phyloP scores from a whole-genome alignment of 2,329 filamentous ascomycete species.

The Saccharata proteae region DNA sequence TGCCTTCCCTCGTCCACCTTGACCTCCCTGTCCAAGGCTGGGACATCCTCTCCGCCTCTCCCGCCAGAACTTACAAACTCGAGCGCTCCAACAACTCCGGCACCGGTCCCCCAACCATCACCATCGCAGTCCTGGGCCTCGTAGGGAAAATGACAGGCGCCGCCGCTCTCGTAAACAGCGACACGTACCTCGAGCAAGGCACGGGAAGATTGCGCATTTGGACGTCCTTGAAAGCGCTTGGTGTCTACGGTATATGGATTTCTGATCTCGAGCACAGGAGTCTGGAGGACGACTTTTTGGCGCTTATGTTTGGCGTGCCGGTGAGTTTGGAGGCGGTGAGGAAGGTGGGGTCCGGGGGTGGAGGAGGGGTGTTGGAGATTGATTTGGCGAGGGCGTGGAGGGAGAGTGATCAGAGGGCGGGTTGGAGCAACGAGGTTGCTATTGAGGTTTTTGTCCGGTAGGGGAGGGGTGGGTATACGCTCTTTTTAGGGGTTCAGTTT shows the following conservation, averaged over 20 bases:
- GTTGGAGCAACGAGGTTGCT: conserved; percentile 54
- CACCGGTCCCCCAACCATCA: conserved; percentile 26
- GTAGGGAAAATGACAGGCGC: conserved; percentile 82
- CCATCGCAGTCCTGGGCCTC: conserved; percentile 62
- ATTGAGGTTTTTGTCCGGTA: conserved; percentile 6
- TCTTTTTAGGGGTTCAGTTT: too few relatives aligned
- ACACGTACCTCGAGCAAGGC: conserved; percentile 41
- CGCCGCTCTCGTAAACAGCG: conserved; percentile 58
- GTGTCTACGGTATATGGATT: conserved; percentile 67
- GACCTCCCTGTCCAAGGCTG: conserved; percentile 55
- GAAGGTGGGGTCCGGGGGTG: conserved; percentile 38
- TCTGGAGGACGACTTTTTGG: conserved; percentile 56
- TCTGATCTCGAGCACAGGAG: conserved; percentile 51
- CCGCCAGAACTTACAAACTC: conserved; percentile 44
- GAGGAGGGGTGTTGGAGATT: conserved; percentile 57
- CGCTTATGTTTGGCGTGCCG: conserved; percentile 58
- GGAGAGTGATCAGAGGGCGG: conserved; percentile 53
- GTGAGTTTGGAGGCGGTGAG: conserved; percentile 56
- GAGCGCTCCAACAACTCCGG: conserved; percentile 21
- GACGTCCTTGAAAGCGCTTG: conserved; percentile 67
- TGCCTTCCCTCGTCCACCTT: conserved; percentile 45
- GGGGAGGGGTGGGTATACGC: background rate
- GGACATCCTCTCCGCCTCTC: conserved; percentile 70
- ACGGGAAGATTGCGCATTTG: conserved; percentile 54
- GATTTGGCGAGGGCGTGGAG: conserved; percentile 70